Base-by-base conservation (phyloP, 495 filamentous ascomycete species). In the Hypoxylon intermedium region DNA sequence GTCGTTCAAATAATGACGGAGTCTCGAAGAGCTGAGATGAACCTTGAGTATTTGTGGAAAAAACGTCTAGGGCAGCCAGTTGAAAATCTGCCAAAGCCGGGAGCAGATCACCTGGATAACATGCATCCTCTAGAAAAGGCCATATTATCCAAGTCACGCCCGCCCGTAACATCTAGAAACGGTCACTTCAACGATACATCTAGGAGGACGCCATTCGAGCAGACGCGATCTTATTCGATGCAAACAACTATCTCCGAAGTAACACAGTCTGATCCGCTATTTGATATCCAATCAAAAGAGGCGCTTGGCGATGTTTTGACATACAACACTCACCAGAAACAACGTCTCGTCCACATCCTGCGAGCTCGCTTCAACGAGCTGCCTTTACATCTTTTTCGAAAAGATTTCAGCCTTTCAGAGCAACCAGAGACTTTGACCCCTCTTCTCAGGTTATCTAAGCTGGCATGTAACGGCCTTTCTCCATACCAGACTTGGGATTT, bases 1-100 rank as follows among this genome's bases (percentile, higher is more conserved):
- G 89, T 98, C 21, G 84, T 97, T 24, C 94, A 98, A 74, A 85
- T 98, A 70, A 85, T 98, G 70, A 96, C 91, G 1, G 88, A 92
- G 70, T 83, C 87, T 56, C 92, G 93, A 75, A 82, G 94, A 68
- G 83, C 79, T 18, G 92, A 97, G 57, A 76, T 97, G 60, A 87
- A 91, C 67, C 75, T 98, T 30, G 94, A 98, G 67, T 76, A 75
- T 7, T 77, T 98, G 3, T 98, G 94, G 94, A 74, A 76, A 19
- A 78, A 70, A 31, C 75, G 78, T 15, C 34, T 88, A 47, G 76
- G 72, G 9, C 74, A 78, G 67, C 74, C 47, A 58, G 43, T 58
- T 61, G 72, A 60, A 54, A 48, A 41, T 24, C 6, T 34, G 12
- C 5, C 50, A 9, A 24, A 55, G 23, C 46, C 65, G 15, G 59